Percentiles rank a stretch among this genome's conserved stretches.
phyloP scores from a whole-genome alignment of 768 basidiomycete species.

The Agaricus sinodeliciosus region DNA sequence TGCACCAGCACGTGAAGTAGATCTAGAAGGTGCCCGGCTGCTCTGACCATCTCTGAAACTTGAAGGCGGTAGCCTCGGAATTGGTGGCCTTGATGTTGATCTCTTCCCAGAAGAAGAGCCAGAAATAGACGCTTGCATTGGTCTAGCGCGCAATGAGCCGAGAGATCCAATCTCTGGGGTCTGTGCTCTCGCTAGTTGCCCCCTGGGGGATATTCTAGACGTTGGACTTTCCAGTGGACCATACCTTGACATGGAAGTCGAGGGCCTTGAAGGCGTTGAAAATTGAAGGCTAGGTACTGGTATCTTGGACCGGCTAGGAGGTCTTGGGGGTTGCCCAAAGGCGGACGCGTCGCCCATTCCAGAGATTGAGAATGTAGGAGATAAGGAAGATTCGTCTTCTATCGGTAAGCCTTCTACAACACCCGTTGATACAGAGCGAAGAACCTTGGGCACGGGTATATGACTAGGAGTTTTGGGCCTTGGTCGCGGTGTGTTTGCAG shows the following conservation, averaged over 20 bases:
- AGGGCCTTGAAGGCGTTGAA: slow-evolving; percentile 65
- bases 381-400: slow-evolving; percentile 34
- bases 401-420: slow-evolving; percentile 27
- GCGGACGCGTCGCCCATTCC: slow-evolving; percentile 36
- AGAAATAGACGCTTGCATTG: slow-evolving; percentile 52
- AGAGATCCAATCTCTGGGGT: slow-evolving; percentile 49
- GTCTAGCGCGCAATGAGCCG: slow-evolving; percentile 41
- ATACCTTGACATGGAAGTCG: slow-evolving; percentile 8
- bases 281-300: slow-evolving; percentile 71
- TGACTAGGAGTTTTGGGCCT: slow-evolving; percentile 76
- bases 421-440: slow-evolving; percentile 40
- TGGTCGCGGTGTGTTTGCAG: slow-evolving; percentile 47
- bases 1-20: slow-evolving; percentile 59
- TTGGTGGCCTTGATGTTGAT: slow-evolving; percentile 30
- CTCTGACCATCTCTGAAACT: slow-evolving; percentile 60
- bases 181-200: slow-evolving; percentile 32
- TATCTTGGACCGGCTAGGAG: slow-evolving; percentile 80
- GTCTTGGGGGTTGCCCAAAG: slow-evolving; percentile 52
- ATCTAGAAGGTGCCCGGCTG: slow-evolving; percentile 55
- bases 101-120: slow-evolving; percentile 35
- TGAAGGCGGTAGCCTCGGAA: slow-evolving; percentile 57
- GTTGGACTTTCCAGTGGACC: slow-evolving; percentile 13
- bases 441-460: slow-evolving; percentile 62
- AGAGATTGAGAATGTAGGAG: slow-evolving; percentile 49
- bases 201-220: slow-evolving; percentile 9